Evolutionary conservation across 345 rosid genomes (phyloP).

Genomic region (Aquilaria sinensis): DNA sequence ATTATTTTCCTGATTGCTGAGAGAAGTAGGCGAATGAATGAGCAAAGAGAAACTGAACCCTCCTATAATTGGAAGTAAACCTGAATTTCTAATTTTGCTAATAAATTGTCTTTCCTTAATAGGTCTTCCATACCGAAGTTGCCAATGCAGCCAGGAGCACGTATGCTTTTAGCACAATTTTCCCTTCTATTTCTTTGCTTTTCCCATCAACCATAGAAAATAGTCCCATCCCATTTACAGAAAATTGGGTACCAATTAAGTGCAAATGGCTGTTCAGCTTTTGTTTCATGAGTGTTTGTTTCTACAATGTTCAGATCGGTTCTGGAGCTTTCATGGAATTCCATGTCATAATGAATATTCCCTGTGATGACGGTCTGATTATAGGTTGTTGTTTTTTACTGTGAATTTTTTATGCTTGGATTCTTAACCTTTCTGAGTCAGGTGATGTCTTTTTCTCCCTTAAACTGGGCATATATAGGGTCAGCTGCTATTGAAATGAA

Average conservation of each 20-base stretch:
- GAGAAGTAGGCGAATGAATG: conserved; percentile 1
- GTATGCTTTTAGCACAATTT: background rate
- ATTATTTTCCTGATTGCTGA: too few relatives aligned
- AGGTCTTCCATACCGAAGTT: background rate
- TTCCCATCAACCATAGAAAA: conserved; percentile 20
- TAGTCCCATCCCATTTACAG: conserved; percentile 2
- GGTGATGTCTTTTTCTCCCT: too few relatives aligned
- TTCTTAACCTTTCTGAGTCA: too few relatives aligned
- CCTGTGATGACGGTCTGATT: too few relatives aligned
- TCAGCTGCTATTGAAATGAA: too few relatives aligned
- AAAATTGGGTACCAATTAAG: conserved; percentile 9
- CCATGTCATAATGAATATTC: conserved; percentile 40
- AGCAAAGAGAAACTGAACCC: background rate
- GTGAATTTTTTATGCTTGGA: too few relatives aligned
- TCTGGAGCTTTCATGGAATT: conserved; percentile 34
- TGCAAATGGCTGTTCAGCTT: conserved; percentile 4
- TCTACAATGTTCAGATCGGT: conserved; percentile 5
- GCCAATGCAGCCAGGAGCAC: background rate
- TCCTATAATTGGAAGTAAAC: conserved; percentile 4
- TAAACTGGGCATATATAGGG: too few relatives aligned
- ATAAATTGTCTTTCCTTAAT: background rate
- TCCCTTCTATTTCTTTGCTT: background rate
- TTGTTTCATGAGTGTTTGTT: background rate
- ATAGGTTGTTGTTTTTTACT: too few relatives aligned
- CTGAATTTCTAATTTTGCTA: conserved; percentile 1